Evolutionary conservation across 2,329 filamentous ascomycete species (phyloP).

Genomic region (Talaromyces sp.): DNA sequence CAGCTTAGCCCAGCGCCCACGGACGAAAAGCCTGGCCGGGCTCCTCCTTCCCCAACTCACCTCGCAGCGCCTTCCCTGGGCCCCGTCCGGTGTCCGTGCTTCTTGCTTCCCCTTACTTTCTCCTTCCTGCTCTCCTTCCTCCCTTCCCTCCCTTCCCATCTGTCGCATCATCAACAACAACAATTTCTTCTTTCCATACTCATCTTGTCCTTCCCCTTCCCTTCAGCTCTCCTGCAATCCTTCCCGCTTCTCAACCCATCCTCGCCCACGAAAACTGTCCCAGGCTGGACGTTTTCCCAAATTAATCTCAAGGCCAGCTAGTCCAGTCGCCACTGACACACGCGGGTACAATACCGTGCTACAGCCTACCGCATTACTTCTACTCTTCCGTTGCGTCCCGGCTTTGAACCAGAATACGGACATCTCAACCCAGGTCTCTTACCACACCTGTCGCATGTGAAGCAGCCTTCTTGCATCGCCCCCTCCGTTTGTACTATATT

Average conservation of each 20-base stretch:
- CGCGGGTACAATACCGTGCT: not conserved
- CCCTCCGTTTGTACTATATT: conserved; percentile 8
- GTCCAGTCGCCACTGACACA: not conserved
- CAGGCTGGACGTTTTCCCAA: conserved; percentile 12
- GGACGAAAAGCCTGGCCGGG: conserved; percentile 6
- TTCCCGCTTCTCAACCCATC: not conserved
- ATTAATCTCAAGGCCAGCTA: not conserved
- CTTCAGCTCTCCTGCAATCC: not conserved
- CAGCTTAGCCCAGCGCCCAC: not conserved
- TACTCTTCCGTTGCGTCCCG: conserved; percentile 9
- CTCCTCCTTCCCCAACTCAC: conserved; percentile 8
- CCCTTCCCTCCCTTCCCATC: conserved; percentile 17
- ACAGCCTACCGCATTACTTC: not conserved
- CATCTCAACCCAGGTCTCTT: not conserved
- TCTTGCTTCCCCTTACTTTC: conserved; percentile 19
- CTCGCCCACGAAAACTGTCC: conserved; percentile 3
- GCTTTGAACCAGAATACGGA: not conserved
- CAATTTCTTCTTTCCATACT: conserved; percentile 2
- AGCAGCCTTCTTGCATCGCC: conserved; percentile 4
- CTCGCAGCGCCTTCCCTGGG: conserved; percentile 7
- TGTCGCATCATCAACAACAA: too few relatives aligned
- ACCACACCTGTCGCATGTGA: conserved; percentile 1
- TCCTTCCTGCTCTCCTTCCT: conserved; percentile 10
- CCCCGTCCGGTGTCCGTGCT: conserved; percentile 9
- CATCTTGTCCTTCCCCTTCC: too few relatives aligned